phyloP scores from a whole-genome alignment of 1,284 basidiomycete species.

The Cystobasidiaceae sp. region DNA sequence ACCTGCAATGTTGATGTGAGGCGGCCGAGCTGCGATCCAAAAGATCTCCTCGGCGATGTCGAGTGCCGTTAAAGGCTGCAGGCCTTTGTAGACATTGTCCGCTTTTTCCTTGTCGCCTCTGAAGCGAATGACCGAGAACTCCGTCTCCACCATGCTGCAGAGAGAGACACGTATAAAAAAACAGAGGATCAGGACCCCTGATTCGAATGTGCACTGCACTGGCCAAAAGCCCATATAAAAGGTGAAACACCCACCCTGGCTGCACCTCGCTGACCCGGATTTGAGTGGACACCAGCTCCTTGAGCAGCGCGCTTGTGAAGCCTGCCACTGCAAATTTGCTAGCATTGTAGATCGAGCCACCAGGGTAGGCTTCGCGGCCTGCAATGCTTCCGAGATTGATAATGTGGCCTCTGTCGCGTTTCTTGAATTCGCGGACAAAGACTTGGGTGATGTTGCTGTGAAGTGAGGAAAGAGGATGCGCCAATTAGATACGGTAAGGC shows the following conservation, averaged over 20 bases:
- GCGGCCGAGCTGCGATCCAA: slow-evolving; percentile 79
- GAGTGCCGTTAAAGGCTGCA: slow-evolving; percentile 60
- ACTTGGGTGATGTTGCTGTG: slow-evolving; percentile 35
- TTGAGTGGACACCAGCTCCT: slow-evolving; percentile 81
- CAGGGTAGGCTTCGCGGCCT: slow-evolving; percentile 82
- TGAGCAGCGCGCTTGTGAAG: slow-evolving; percentile 74
- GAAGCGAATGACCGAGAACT: slow-evolving; percentile 84
- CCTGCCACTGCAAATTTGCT: slow-evolving; percentile 86
- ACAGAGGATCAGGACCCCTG: too few species aligned
- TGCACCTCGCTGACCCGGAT: slow-evolving; percentile 88
- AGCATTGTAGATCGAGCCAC: slow-evolving; percentile 66
- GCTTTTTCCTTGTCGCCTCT: slow-evolving; percentile 74
- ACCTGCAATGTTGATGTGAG: slow-evolving; percentile 34
- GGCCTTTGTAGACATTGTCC: slow-evolving; percentile 80
- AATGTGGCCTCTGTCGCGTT: slow-evolving; percentile 77
- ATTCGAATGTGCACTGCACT: neutral
- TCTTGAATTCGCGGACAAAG: slow-evolving; percentile 83
- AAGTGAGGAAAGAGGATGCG: too few species aligned
- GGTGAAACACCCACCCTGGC: slow-evolving; percentile 64
- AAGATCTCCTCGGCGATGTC: slow-evolving; percentile 97
- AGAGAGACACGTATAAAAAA: too few species aligned
- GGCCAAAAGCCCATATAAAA: too few species aligned
- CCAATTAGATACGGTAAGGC: too few species aligned
- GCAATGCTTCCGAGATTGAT: slow-evolving; percentile 67
- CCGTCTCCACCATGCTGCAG: slow-evolving; percentile 49